Percentiles rank a stretch among this genome's conserved stretches.
Conservation (phyloP, 768 basidiomycete species). For the Kwoniella sp. region DNA sequence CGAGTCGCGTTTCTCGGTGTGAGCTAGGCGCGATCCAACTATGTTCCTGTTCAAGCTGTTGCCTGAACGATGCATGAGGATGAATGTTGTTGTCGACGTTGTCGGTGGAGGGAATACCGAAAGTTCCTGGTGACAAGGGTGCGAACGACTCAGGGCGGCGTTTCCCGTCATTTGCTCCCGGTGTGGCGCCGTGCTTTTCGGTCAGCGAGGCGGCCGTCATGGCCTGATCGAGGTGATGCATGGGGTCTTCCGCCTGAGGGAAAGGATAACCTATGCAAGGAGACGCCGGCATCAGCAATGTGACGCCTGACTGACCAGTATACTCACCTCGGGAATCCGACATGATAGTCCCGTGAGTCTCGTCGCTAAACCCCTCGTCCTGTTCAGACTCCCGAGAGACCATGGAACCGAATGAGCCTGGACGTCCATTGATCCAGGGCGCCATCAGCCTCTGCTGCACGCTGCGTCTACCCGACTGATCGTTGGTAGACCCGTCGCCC, state of each 20-base stretch:
- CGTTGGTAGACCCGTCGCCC: no score
- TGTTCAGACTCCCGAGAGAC: neutral
- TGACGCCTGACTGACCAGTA: no score
- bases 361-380: neutral
- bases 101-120: constrained; percentile 5
- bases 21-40: no score
- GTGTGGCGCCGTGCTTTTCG: constrained; percentile 8
- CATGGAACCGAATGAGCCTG: neutral
- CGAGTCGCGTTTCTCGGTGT: neutral
- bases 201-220: neutral
- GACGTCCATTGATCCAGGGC: constrained; percentile 5
- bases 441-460: constrained; percentile 6
- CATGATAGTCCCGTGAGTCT: constrained; percentile 9
- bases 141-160: constrained; percentile 12
- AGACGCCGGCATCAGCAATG: no score
- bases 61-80: no score
- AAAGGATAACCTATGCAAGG: constrained; percentile 23
- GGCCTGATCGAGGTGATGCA: constrained; percentile 6
- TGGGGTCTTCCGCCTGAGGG: constrained; percentile 1
- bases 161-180: constrained; percentile 14
- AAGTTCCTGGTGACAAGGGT: constrained; percentile 22
- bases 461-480: no score
- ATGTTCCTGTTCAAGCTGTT: no score
- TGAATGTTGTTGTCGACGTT: constrained; percentile 1
- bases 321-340: constrained; percentile 14